These are phyloP conservation scores for Vaccinium corymbosum DNA, from an alignment of 148 eudicot species.

Conservation along the genomic window DNA sequence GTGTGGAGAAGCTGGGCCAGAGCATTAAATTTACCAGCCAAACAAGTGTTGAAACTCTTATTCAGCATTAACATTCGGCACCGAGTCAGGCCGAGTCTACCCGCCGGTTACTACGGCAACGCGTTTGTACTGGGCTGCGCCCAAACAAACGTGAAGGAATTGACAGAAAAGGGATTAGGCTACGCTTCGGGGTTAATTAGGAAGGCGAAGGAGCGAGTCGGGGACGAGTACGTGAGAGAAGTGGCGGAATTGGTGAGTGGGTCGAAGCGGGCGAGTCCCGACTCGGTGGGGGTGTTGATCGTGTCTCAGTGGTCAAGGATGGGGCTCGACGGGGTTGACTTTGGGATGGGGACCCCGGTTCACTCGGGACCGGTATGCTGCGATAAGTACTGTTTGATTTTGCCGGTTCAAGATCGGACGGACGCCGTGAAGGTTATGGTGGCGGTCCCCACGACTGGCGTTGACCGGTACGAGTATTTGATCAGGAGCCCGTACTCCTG, in stretches of 20 bases:
- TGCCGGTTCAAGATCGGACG: constrained; percentile 51
- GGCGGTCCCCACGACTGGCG: constrained; percentile 53
- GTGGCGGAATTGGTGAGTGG: constrained; percentile 57
- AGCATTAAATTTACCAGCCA: constrained; percentile 46
- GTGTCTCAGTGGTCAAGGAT: constrained; percentile 76
- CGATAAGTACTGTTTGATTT: constrained; percentile 63
- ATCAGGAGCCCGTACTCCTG: constrained; percentile 32
- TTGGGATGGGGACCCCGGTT: constrained; percentile 66
- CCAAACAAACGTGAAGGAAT: constrained; percentile 39
- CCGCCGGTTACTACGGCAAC: constrained; percentile 62
- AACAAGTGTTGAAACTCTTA: constrained; percentile 48
- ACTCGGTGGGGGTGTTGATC: constrained; percentile 67
- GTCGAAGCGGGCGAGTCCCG: constrained; percentile 38
- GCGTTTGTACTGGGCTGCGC: constrained; percentile 73
- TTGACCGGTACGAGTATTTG: constrained; percentile 45
- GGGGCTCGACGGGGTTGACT: constrained; percentile 73
- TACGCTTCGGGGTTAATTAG: constrained; percentile 37
- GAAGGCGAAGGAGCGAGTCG: constrained; percentile 58
- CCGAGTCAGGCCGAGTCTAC: constrained; percentile 58
- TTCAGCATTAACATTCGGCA: constrained; percentile 59
- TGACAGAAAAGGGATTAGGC: constrained; percentile 46
- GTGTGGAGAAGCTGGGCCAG: constrained; percentile 79
- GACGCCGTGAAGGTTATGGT: constrained; percentile 61
- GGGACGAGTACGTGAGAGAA: constrained; percentile 51
- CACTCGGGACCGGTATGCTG: constrained; percentile 63